A percentile compares a stretch with the other conserved stretches of the same genome.
Evolutionary conservation across 1,139 yeast genomes (phyloP).

Genomic region (Geotrichum aggregatum): DNA sequence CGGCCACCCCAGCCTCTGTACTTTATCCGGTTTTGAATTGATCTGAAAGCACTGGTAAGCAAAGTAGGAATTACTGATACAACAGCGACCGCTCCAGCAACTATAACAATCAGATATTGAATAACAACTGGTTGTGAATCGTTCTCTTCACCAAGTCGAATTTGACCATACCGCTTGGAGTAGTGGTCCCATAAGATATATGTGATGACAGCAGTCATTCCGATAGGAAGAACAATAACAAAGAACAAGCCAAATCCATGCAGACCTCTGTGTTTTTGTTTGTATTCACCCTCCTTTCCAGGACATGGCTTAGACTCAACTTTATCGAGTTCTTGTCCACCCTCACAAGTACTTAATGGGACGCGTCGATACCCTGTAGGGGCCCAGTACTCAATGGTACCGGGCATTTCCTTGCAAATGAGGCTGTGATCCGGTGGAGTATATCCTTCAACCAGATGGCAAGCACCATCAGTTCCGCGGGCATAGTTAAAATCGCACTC

Average conservation of each 20-base stretch:
- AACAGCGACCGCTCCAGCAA: constrained; percentile 37
- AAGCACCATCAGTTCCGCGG: constrained; percentile 73
- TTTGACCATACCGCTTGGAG: constrained; percentile 76
- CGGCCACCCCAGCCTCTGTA: constrained; percentile 13
- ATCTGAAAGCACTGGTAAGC: constrained; percentile 20
- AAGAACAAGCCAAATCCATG: constrained; percentile 53
- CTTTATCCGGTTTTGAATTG: constrained; percentile 15
- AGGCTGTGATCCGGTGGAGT: constrained; percentile 62
- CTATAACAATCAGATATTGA: constrained; percentile 30
- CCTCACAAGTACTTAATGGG: constrained; percentile 69
- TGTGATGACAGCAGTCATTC: constrained; percentile 52
- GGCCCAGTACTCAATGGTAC: constrained; percentile 61
- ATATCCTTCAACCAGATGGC: constrained; percentile 72
- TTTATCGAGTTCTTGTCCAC: constrained; percentile 65
- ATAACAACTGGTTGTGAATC: constrained; percentile 29
- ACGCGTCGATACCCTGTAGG: constrained; percentile 79
- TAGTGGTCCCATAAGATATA: constrained; percentile 82
- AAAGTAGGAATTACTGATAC: constrained; percentile 34
- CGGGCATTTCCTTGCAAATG: constrained; percentile 55
- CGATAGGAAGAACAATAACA: constrained; percentile 55
- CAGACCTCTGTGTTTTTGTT: constrained; percentile 52
- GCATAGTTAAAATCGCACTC: constrained; percentile 90
- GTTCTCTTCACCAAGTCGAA: constrained; percentile 75
- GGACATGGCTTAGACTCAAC: constrained; percentile 78
- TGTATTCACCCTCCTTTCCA: constrained; percentile 69